These are phyloP conservation scores for Tubosaeta sp. DNA, from an alignment of 768 basidiomycete genomes.

Conservation along the genomic window DNA sequence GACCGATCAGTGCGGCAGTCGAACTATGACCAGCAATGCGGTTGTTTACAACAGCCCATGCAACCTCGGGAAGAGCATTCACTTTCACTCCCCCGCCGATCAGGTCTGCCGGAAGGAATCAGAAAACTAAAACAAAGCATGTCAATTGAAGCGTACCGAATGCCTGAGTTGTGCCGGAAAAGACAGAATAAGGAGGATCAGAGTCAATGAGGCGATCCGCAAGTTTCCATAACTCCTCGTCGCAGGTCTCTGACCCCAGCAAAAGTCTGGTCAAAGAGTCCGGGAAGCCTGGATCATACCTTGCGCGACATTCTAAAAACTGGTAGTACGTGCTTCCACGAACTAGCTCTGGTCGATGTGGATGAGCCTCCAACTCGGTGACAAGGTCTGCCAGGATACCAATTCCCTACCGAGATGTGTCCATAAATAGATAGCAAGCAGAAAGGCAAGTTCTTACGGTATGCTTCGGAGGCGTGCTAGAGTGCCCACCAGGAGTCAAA, in stretches of 20 bases:
- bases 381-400: conserved; percentile 44
- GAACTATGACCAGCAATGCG: conserved; percentile 33
- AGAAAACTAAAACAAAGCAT: conserved; percentile 12
- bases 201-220: conserved; percentile 16
- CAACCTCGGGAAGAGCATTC: conserved; percentile 44
- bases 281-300: conserved; percentile 36
- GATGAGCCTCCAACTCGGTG: conserved; percentile 40
- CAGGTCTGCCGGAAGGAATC: conserved; percentile 34
- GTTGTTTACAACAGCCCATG: conserved; percentile 33
- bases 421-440: background rate
- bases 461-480: conserved; percentile 48
- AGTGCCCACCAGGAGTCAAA: conserved; percentile 51
- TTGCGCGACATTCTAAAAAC: conserved; percentile 38
- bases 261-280: conserved; percentile 15
- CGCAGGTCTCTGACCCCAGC: conserved; percentile 17
- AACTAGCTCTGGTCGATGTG: conserved; percentile 32
- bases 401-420: conserved; percentile 30
- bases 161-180: conserved; percentile 27
- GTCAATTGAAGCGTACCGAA: conserved; percentile 15
- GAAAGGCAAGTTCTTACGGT: conserved; percentile 33
- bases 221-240: conserved; percentile 17
- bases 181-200: conserved; percentile 17
- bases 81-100: conserved; percentile 21
- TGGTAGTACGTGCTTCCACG: conserved; percentile 24
- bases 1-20: conserved; percentile 4